These are phyloP conservation scores for Mimosa pudica DNA, from an alignment of 306 rosid genomes.

Conservation along the genomic window DNA sequence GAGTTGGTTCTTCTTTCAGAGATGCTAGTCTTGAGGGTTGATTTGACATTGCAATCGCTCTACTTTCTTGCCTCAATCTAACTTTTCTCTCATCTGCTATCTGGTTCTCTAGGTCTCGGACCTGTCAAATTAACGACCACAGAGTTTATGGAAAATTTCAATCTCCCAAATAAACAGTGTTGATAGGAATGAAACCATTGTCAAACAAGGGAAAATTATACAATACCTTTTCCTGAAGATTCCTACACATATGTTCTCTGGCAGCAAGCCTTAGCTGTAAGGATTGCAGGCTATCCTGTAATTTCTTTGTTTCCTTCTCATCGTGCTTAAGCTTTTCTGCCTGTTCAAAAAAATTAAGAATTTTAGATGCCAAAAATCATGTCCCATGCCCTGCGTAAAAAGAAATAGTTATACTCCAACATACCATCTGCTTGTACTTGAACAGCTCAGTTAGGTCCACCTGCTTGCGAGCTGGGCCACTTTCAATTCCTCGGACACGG, in stretches of 20 bases:
- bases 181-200: not conserved
- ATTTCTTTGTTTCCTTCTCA: conserved; percentile 85
- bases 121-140: conserved; percentile 44
- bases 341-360: conserved; percentile 44
- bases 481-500: conserved; percentile 89
- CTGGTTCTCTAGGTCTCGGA: conserved; percentile 91
- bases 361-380: conserved; percentile 10
- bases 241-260: conserved; percentile 73
- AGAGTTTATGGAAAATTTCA: conserved; percentile 2
- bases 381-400: conserved; percentile 3
- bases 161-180: not conserved
- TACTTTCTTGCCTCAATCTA: conserved; percentile 76
- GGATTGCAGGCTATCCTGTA: conserved; percentile 73
- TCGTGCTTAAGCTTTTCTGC: conserved; percentile 84
- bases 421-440: conserved; percentile 97
- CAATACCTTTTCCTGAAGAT: conserved; percentile 87
- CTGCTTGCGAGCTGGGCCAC: conserved; percentile 95
- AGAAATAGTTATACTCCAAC: conserved; percentile 9
- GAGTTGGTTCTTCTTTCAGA: conserved; percentile 39
- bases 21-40: conserved; percentile 50
- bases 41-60: conserved; percentile 63
- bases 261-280: conserved; percentile 79
- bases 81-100: conserved; percentile 82
- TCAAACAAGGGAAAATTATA: not conserved
- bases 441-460: conserved; percentile 70